Base-by-base conservation (phyloP, 352 stramenopile genomes). In the Globisporangium recalcitrans region DNA sequence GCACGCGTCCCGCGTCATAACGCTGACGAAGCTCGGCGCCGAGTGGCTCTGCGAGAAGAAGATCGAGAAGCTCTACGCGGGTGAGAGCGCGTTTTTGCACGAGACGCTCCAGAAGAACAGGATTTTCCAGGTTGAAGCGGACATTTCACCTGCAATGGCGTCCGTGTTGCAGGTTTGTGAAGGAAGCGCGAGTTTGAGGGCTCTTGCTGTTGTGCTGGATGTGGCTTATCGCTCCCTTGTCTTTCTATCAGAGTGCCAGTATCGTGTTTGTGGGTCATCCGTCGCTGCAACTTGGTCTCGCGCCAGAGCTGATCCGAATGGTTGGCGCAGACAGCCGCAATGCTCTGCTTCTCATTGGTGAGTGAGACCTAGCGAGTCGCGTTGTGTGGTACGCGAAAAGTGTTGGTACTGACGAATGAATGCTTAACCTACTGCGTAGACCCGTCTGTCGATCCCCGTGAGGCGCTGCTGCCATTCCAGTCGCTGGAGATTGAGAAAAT, bases 31-130 rank as follows among this genome's bases (percentile, higher is more conserved):
- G 32, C 64, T 65, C 4, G 86, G 81, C 3, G 73, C 86, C 4
- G 84, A 95, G 66, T 95, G 86, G 77, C 67, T 95, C 3, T 92
- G 82, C 58, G 78, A 95, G 60, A 92, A 92, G 63, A 93, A 92
- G 52, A 75, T 87, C 16, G 81, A 91, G 24, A 88, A 88, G 49
- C 56, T 93, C 16, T 93, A 88, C 44, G 75, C 70, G 10, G 80
- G 82, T 19, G 82, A 93, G 65, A 65, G 78, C 27, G 81, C 83
- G 0, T 95, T 95, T 34, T 32, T 85, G 3, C 83, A 91, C 55
- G 73, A 87, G 34, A 62, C 64, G 22, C 59, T 95, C 48, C 49
- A 65, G 13, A 78, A 87, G 57, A 79, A 16, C 24, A 82, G 85
- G 8, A 11, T 81, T 0, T 73, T 95, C 21, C 72, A 85, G 14